phyloP scores from a whole-genome alignment of 345 rosid genomes.

The Salix viminalis region DNA sequence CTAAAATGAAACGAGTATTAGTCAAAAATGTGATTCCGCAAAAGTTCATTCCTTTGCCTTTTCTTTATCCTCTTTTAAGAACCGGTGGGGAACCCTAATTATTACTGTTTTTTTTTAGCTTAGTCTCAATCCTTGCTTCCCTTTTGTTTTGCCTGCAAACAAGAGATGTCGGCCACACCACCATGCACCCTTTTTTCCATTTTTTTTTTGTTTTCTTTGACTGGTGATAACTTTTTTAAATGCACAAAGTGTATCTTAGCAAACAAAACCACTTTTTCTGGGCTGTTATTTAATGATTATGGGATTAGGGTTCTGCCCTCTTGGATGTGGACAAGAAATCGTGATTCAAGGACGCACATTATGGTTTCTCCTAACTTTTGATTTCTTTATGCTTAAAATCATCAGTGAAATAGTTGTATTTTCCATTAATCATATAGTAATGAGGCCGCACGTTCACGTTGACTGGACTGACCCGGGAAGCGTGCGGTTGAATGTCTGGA shows the following conservation, averaged over 20 bases:
- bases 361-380: neutral
- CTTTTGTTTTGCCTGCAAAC: constrained; percentile 28
- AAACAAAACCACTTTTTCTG: constrained; percentile 2
- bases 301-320: constrained; percentile 29
- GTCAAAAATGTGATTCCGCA: constrained; percentile 34
- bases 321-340: constrained; percentile 30
- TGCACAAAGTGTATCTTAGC: neutral
- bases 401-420: neutral
- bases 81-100: constrained; percentile 20
- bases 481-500: constrained; percentile 34
- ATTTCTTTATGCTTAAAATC: constrained; percentile 17
- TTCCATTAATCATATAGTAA: constrained; percentile 23
- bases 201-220: constrained; percentile 20
- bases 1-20: constrained; percentile 12
- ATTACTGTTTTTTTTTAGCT: constrained; percentile 3
- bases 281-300: constrained; percentile 15
- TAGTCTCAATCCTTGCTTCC: constrained; percentile 33
- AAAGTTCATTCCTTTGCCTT: constrained; percentile 27
- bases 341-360: constrained; percentile 30
- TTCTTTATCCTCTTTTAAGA: constrained; percentile 23
- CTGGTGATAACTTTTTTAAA: neutral
- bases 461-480: constrained; percentile 19
- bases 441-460: constrained; percentile 39
- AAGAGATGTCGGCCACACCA: constrained; percentile 45
- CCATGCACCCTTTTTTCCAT: neutral